phyloP scores from a whole-genome alignment of 805 yeast genomes.

The Candida methanosorbosa region DNA sequence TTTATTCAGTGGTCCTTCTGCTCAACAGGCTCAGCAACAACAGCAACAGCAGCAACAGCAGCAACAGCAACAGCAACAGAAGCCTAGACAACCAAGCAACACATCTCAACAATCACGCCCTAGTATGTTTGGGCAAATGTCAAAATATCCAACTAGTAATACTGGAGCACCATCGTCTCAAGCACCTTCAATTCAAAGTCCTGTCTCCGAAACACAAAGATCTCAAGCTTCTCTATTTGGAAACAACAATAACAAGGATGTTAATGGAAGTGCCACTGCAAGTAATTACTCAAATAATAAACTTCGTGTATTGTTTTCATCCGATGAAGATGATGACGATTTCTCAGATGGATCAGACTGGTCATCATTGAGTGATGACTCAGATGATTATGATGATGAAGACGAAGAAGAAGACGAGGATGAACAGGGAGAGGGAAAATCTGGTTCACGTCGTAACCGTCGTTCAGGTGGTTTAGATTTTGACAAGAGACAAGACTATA shows the following conservation, averaged over 20 bases:
- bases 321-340: conserved; percentile 30
- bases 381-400: conserved; percentile 25
- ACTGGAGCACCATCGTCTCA: conserved; percentile 1
- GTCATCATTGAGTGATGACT: conserved; percentile 31
- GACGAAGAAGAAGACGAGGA: conserved; percentile 18
- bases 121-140: conserved; percentile 1
- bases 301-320: conserved; percentile 21
- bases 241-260: conserved; percentile 6
- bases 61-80: conserved; percentile 2
- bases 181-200: conserved; percentile 6
- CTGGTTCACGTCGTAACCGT: too few species aligned
- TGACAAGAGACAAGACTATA: conserved; percentile 12
- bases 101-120: neutral
- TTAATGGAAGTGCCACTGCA: neutral
- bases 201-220: conserved; percentile 14
- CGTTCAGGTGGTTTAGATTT: conserved; percentile 19
- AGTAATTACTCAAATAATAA: neutral
- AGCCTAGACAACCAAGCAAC: neutral
- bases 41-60: neutral
- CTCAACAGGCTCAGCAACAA: neutral
- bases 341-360: conserved; percentile 32
- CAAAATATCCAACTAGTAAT: too few species aligned
- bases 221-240: conserved; percentile 21
- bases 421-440: neutral
- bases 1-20: neutral